Evolutionary conservation across 768 basidiomycete species (phyloP), one percentile per base, ranked within the genome.

Genomic region (Dendrothele bispora): DNA sequence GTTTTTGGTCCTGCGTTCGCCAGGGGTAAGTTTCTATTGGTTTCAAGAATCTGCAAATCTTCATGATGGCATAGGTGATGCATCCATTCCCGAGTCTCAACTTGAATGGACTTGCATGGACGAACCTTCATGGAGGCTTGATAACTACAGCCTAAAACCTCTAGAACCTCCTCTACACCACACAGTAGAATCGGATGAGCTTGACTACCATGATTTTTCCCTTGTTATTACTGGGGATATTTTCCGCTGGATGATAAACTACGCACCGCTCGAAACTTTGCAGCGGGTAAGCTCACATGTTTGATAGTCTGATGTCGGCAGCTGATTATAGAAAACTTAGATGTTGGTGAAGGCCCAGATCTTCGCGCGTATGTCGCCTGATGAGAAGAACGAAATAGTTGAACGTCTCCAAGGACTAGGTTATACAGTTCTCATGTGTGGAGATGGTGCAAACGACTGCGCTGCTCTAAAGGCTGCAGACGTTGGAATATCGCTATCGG

Each of bases 381-480:
- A 98, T 61, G 97, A 98, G 73, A 99, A 99, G 70, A 95, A 98
- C 56, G 97, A 99, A 64, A 83, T 98, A 15, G 91, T 99, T 15
- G 95, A 98, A 65, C 82, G 95, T 2, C 74, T 99, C 10, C 97
- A 98, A 58, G 74, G 79, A 2, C 78, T 99, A 20, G 97, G 95
- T 8, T 99, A 98, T 63, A 95, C 89, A 1, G 97, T 98, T 12
- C 78, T 95, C 8, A 98, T 98, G 87, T 98, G 97, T 57, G 97
- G 97, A 27, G 97, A 99, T 60, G 97, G 97, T 34, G 97, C 97
- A 2, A 99, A 99, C 61, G 97, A 99, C 61, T 98, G 97, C 61
- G 94, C 95, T 21, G 97, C 97, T 8, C 77, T 99, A 55, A 99
- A 98, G 67, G 95, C 97, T 3, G 97, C 97, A 5, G 97, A 99